phyloP scores from a whole-genome alignment of 371 early-diverging fungal genomes.

The Mucor circinelloides region DNA sequence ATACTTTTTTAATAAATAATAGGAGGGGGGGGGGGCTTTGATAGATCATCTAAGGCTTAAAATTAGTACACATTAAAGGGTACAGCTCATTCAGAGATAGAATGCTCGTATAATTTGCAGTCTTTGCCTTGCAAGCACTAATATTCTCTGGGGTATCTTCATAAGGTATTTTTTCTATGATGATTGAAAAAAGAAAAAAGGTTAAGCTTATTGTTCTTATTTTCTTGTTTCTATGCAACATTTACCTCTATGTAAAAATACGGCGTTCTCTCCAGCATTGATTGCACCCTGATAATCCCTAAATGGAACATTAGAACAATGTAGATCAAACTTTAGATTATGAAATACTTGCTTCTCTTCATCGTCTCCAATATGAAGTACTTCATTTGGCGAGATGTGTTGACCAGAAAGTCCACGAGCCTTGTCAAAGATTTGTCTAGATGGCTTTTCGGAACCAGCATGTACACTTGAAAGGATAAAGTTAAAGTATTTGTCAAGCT shows the following conservation, averaged over 20 bases:
- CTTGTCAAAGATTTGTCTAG: slow-evolving; percentile 31
- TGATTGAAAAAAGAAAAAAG: background rate
- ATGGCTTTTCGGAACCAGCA: slow-evolving; percentile 43
- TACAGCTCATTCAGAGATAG: slow-evolving; percentile 34
- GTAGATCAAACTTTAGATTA: background rate
- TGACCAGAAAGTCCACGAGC: slow-evolving; percentile 22
- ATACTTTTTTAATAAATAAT: background rate
- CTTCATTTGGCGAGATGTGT: slow-evolving; percentile 17
- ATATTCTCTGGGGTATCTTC: slow-evolving; percentile 28
- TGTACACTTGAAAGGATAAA: slow-evolving; percentile 36
- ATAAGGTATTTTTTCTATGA: slow-evolving; percentile 31
- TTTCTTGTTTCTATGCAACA: background rate
- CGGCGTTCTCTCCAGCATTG: slow-evolving; percentile 36
- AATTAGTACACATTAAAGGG: slow-evolving; percentile 16
- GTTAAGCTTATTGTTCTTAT: background rate
- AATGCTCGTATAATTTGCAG: slow-evolving; percentile 23
- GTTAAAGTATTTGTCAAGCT: slow-evolving; percentile 36
- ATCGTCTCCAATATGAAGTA: slow-evolving; percentile 47
- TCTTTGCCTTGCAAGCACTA: slow-evolving; percentile 15
- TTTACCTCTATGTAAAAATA: slow-evolving; percentile 29
- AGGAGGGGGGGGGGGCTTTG: background rate
- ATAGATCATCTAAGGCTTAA: background rate
- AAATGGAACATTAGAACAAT: background rate
- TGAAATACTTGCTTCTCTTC: slow-evolving; percentile 26
- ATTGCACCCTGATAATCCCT: slow-evolving; percentile 28